Conservation (phyloP, 2,329 filamentous ascomycete genomes). For the Cytospora schulzeri region DNA sequence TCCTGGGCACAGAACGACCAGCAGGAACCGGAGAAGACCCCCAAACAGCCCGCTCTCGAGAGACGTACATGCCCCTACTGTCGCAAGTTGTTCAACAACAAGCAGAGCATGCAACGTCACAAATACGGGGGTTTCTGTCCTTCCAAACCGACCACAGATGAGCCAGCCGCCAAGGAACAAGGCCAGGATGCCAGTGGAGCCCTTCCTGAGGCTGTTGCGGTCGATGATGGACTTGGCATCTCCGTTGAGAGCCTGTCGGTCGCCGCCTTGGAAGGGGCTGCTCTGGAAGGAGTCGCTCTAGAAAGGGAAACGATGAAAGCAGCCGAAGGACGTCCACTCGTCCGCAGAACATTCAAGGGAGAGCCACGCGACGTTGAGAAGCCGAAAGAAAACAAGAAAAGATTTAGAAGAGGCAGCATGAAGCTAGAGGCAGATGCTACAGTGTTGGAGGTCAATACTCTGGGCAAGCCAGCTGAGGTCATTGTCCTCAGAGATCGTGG, state of each 20-base stretch:
- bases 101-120: background rate
- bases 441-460: constrained; percentile 37
- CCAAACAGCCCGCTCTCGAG: background rate
- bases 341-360: background rate
- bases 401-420: constrained; percentile 23
- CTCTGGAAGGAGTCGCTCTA: too few relatives aligned
- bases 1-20: background rate
- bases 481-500: constrained; percentile 50
- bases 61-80: constrained; percentile 5
- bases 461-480: constrained; percentile 46
- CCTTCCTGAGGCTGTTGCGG: background rate
- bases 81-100: constrained; percentile 1
- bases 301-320: background rate
- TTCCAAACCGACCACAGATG: background rate
- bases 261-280: background rate
- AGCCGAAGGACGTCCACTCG: background rate
- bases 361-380: background rate
- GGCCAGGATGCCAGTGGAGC: background rate
- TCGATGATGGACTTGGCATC: background rate
- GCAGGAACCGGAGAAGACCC: background rate
- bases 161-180: background rate
- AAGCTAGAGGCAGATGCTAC: constrained; percentile 15
- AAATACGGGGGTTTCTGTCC: background rate
- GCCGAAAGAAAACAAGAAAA: constrained; percentile 25
- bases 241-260: background rate